Percentiles rank a stretch among this genome's conserved stretches.
Evolutionary conservation across 1,139 yeast genomes (phyloP).

Genomic region (Ogataea hybrid): DNA sequence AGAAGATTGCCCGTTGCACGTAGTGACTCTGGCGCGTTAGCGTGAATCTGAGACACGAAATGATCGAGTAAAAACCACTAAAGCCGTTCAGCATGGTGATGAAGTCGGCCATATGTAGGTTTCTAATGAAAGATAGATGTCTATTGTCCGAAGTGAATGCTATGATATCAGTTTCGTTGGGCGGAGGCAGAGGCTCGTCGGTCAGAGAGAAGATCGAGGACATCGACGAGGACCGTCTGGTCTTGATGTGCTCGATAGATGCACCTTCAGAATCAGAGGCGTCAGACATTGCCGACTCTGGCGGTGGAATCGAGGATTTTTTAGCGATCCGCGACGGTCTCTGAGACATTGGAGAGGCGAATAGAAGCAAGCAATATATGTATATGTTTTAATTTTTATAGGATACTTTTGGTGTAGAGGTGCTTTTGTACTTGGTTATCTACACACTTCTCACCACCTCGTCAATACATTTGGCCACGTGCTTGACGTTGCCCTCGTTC

Average conservation of each 20-base stretch:
- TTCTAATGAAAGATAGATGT: slow-evolving; percentile 73
- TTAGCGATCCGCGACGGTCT: slow-evolving; percentile 7
- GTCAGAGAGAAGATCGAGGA: slow-evolving; percentile 32
- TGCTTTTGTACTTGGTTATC: background rate
- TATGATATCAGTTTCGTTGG: slow-evolving; percentile 70
- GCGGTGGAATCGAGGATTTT: slow-evolving; percentile 2
- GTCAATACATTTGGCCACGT: slow-evolving; percentile 81
- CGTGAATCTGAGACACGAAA: slow-evolving; percentile 80
- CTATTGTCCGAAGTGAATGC: slow-evolving; percentile 78
- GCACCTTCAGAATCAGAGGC: slow-evolving; percentile 22
- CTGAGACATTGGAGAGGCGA: slow-evolving; percentile 10
- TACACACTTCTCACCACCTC: slow-evolving; percentile 52
- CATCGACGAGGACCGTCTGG: slow-evolving; percentile 31
- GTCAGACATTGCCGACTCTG: slow-evolving; percentile 19
- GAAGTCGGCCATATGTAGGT: slow-evolving; percentile 92
- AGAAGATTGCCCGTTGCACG: slow-evolving; percentile 85
- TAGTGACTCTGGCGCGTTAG: slow-evolving; percentile 65
- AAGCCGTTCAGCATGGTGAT: slow-evolving; percentile 90
- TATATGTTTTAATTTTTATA: background rate
- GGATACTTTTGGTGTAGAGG: background rate
- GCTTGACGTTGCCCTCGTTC: slow-evolving; percentile 73
- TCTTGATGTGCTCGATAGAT: slow-evolving; percentile 11
- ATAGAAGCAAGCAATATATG: background rate
- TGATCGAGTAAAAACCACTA: slow-evolving; percentile 84
- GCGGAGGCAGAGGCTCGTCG: slow-evolving; percentile 33